phyloP scores from a whole-genome alignment of 805 yeast species.

The Lachancea fermentati region DNA sequence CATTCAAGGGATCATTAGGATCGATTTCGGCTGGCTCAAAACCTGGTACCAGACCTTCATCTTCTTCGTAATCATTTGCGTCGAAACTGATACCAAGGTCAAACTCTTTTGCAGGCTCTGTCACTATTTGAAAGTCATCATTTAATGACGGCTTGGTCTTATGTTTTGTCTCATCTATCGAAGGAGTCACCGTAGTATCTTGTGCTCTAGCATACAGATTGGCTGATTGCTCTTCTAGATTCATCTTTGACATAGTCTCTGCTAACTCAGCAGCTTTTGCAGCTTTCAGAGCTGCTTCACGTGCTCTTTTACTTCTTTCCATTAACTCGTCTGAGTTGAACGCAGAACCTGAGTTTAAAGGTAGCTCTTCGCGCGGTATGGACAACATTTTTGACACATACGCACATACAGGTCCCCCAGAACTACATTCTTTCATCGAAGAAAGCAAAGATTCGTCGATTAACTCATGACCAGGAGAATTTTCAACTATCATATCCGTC shows the following conservation, averaged over 20 bases:
- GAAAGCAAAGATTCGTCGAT: constrained; percentile 45
- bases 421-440: constrained; percentile 64
- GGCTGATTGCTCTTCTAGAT: constrained; percentile 9
- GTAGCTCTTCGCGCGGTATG: constrained; percentile 75
- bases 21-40: constrained; percentile 30
- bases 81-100: constrained; percentile 25
- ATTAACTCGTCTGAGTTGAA: constrained; percentile 50
- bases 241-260: constrained; percentile 23
- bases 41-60: constrained; percentile 14
- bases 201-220: constrained; percentile 24
- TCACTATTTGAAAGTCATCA: constrained; percentile 19
- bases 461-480: constrained; percentile 42
- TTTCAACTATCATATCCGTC: constrained; percentile 58
- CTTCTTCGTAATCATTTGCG: constrained; percentile 14
- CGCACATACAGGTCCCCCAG: constrained; percentile 60
- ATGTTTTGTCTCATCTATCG: constrained; percentile 7
- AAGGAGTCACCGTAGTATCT: constrained; percentile 27
- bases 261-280: constrained; percentile 46
- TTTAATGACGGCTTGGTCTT: constrained; percentile 6
- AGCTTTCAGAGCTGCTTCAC: constrained; percentile 64
- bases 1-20: constrained; percentile 33
- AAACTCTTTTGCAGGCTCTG: constrained; percentile 24
- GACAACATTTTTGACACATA: constrained; percentile 88
- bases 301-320: constrained; percentile 58
- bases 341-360: constrained; percentile 41